phyloP scores from a whole-genome alignment of 306 rosid genomes.

The Gillenia trifoliata region DNA sequence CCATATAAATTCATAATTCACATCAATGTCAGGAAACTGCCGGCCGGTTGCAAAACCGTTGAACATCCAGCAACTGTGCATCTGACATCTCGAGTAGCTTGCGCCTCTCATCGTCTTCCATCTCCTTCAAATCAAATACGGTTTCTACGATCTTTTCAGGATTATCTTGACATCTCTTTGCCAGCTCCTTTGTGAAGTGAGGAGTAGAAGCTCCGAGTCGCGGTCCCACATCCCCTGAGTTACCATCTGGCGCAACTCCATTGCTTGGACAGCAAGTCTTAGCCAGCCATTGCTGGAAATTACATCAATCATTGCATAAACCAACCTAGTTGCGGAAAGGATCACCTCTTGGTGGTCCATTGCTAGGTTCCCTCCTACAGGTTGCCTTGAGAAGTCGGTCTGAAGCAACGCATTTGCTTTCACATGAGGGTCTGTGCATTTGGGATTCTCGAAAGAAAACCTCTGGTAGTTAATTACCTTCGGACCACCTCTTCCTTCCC shows the following conservation, averaged over 20 bases:
- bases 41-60: conserved; percentile 68
- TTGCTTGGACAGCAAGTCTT: conserved; percentile 68
- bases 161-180: conserved; percentile 67
- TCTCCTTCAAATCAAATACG: conserved; percentile 73
- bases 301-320: conserved; percentile 87
- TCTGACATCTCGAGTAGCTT: conserved; percentile 73
- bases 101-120: conserved; percentile 72
- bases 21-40: conserved; percentile 75
- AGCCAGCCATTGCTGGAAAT: conserved; percentile 88
- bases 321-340: conserved; percentile 67
- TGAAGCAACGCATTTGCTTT: conserved; percentile 81
- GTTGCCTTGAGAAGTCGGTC: conserved; percentile 82
- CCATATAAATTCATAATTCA: conserved; percentile 69
- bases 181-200: conserved; percentile 79
- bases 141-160: conserved; percentile 64
- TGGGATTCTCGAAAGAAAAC: conserved; percentile 74
- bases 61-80: conserved; percentile 60
- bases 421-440: conserved; percentile 70
- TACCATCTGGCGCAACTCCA: conserved; percentile 93
- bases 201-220: conserved; percentile 84
- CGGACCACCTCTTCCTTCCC: conserved; percentile 79
- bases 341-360: conserved; percentile 82
- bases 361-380: conserved; percentile 61
- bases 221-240: conserved; percentile 88
- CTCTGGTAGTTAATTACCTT: conserved; percentile 76